Evolutionary conservation across 352 stramenopile genomes (phyloP).

Genomic region (Globisporangium recalcitrans): DNA sequence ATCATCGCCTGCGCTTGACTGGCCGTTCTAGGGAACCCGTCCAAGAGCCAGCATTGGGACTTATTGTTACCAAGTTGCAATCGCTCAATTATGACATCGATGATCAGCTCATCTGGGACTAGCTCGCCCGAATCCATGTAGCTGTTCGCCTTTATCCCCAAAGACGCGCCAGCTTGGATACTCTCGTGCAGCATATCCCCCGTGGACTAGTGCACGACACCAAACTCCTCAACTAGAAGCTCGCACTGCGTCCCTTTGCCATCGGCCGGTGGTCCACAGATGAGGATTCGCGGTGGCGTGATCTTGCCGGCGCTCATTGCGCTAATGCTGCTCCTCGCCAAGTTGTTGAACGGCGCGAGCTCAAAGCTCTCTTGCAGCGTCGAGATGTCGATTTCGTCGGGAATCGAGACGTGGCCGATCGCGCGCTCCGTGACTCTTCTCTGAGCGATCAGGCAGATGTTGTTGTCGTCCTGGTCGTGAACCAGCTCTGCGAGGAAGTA

Average conservation of each 20-base stretch:
- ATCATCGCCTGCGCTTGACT: constrained; percentile 80
- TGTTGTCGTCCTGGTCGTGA: constrained; percentile 78
- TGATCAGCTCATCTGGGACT: constrained; percentile 43
- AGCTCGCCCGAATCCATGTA: constrained; percentile 47
- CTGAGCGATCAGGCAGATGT: constrained; percentile 79
- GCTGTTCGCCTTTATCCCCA: constrained; percentile 30
- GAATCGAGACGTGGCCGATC: constrained; percentile 77
- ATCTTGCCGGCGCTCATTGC: constrained; percentile 21
- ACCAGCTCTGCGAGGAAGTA: constrained; percentile 93
- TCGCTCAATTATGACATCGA: constrained; percentile 55
- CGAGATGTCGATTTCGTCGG: constrained; percentile 77
- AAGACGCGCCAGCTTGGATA: constrained; percentile 47
- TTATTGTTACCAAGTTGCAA: constrained; percentile 81
- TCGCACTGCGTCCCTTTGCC: constrained; percentile 97
- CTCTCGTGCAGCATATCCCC: constrained; percentile 90
- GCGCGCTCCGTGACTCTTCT: constrained; percentile 30
- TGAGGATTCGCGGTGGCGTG: constrained; percentile 39
- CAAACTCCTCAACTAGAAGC: constrained; percentile 76
- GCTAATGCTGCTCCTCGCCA: constrained; percentile 38
- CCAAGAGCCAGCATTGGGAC: constrained; percentile 83
- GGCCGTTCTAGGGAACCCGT: constrained; percentile 89
- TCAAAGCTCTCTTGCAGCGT: constrained; percentile 85
- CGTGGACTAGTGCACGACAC: constrained; percentile 87
- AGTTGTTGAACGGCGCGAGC: constrained; percentile 69
- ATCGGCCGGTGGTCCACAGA: constrained; percentile 73